These are phyloP conservation scores for Chlorella sp. DNA, from an alignment of 139 green algal species.

Conservation along the genomic window DNA sequence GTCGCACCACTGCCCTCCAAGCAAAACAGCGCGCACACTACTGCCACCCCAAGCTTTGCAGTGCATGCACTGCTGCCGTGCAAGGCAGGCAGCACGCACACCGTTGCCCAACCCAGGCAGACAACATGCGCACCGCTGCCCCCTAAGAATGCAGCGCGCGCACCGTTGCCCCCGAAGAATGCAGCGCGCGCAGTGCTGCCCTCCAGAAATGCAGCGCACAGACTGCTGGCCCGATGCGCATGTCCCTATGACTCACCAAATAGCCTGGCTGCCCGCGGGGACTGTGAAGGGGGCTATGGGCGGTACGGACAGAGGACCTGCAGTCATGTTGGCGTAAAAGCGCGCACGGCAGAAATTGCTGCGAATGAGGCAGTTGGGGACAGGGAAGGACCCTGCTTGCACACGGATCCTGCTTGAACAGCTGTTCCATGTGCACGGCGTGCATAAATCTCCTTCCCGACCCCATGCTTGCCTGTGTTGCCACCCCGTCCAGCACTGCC, in stretches of 20 bases:
- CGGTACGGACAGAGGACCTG: conserved; percentile 2
- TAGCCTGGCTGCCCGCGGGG: not conserved
- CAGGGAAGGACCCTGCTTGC: not conserved
- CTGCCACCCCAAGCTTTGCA: not conserved
- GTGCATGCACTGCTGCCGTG: too few species aligned
- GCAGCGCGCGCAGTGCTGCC: too few species aligned
- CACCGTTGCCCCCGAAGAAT: too few species aligned
- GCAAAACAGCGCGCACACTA: too few species aligned
- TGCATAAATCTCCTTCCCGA: not conserved
- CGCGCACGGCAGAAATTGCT: not conserved
- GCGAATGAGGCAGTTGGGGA: not conserved
- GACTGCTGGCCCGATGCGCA: not conserved
- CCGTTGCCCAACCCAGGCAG: too few species aligned
- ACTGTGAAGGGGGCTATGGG: not conserved
- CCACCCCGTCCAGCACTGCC: not conserved
- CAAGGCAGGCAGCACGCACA: too few species aligned
- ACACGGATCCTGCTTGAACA: not conserved
- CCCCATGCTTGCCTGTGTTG: not conserved
- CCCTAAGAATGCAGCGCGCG: too few species aligned
- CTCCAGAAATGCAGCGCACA: not conserved
- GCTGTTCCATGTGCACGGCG: not conserved
- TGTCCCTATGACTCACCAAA: not conserved
- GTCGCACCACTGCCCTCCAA: too few species aligned
- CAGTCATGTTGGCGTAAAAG: not conserved
- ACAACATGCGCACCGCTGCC: too few species aligned